Conservation (phyloP, 768 basidiomycete species). For the Polyporus arcularius region DNA sequence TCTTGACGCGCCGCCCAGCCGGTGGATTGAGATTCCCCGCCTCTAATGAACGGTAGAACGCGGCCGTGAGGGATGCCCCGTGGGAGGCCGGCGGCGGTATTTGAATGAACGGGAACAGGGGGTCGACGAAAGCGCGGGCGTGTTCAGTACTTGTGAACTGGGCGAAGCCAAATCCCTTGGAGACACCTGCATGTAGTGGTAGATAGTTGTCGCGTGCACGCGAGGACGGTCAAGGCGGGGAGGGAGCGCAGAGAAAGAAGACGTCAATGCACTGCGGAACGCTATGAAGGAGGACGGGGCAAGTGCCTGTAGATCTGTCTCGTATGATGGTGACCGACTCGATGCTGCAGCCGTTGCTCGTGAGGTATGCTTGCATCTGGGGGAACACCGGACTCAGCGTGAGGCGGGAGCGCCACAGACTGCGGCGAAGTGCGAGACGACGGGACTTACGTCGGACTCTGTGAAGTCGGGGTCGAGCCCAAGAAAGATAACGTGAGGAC, state of each 20-base stretch:
- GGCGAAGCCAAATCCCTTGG: slow-evolving; percentile 97
- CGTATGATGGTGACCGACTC: slow-evolving; percentile 94
- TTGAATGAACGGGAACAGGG: slow-evolving; percentile 87
- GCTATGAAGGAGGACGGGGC: slow-evolving; percentile 72
- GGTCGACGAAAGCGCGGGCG: slow-evolving; percentile 88
- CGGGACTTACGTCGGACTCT: slow-evolving; percentile 84
- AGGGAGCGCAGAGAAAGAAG: slow-evolving; percentile 41
- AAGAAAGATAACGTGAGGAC: slow-evolving; percentile 93
- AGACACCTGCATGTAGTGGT: slow-evolving; percentile 65
- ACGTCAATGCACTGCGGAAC: slow-evolving; percentile 71
- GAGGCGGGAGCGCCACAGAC: not conserved
- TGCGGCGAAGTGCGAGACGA: slow-evolving; percentile 15
- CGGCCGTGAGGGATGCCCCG: slow-evolving; percentile 72
- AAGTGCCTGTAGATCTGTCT: slow-evolving; percentile 96
- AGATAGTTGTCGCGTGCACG: slow-evolving; percentile 47
- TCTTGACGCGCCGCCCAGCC: slow-evolving; percentile 86
- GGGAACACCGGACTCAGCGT: not conserved
- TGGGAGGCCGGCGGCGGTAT: slow-evolving; percentile 91
- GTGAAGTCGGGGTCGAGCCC: slow-evolving; percentile 91
- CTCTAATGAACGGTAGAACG: slow-evolving; percentile 76
- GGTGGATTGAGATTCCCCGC: slow-evolving; percentile 55
- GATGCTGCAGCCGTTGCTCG: slow-evolving; percentile 69
- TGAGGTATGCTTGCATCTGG: slow-evolving; percentile 81
- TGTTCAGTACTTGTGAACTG: slow-evolving; percentile 86
- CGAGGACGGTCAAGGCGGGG: slow-evolving; percentile 6